Base-by-base conservation (phyloP, 139 green algal species). In the Zygnema circumcarinatum region DNA sequence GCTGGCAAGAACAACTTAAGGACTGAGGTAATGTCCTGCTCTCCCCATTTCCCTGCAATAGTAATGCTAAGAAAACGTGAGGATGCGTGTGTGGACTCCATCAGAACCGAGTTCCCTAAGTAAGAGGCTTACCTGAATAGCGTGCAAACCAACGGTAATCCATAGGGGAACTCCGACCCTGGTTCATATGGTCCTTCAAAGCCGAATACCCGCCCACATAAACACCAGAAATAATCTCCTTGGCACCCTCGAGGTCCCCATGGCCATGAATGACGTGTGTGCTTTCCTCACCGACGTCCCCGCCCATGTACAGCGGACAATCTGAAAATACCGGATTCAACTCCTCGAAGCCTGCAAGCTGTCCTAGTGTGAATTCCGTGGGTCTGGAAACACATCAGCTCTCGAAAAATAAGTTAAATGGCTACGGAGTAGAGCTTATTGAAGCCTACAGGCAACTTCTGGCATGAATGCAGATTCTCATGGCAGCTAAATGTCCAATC, bases 221-320 rank as follows among this genome's bases (percentile, higher is more conserved):
- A 11, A 96, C 90, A 0, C 93, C 94, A 1, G 87, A 38, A 16
- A 94, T 67, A 21, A 93, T 69, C 41, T 95, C 88, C 29, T 38
- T 81, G 62, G 67, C 41, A 11, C 90, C 92, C 38, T 93, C 52
- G 35, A 96, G 75, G 2, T 92, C 87, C 2, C 52, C 74, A 39
- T 93, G 52, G 39, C 74, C 74, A 88, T 98, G 95, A 54, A 97
- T 32, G 56, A 96, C 74, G 76, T 94, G 89, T 38, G 96, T 81
- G 40, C 92, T 92, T 36, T 92, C 88, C 0, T 52, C 39, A 32
- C 94, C 94, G 38, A 98, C 94, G 85, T 97, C 95, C 1, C 95
- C 95, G 7, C 95, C 95, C 2, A 97, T 80, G 81, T 95, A 96
- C 32, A 98, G 82, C 21, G 33, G 38, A 42, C 90, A 93, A 7